Conservation (phyloP, 495 filamentous ascomycete species). For the Penicillium herquei region DNA sequence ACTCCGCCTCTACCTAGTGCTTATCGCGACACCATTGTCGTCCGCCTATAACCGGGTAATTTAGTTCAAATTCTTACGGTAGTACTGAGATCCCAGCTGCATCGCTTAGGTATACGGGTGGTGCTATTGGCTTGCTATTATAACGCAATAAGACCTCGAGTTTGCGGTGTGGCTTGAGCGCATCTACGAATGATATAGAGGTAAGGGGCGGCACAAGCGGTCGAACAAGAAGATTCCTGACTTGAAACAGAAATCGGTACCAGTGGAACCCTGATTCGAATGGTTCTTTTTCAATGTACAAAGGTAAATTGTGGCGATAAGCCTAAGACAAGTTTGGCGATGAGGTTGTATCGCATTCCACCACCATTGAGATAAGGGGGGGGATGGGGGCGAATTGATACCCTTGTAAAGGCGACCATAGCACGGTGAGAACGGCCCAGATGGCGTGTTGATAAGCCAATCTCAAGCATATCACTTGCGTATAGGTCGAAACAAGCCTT, state of each 20-base stretch:
- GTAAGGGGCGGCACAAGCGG: no score
- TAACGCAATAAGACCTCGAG: no score
- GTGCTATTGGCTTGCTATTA: no score
- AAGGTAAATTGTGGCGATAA: not conserved
- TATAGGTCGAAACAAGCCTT: not conserved
- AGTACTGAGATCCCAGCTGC: not conserved
- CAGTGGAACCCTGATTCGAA: not conserved
- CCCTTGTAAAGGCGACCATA: not conserved
- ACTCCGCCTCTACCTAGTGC: conserved; percentile 1
- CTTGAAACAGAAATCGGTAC: no score
- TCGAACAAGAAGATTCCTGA: no score
- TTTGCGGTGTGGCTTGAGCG: no score
- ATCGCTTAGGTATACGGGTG: not conserved
- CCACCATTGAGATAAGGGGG: not conserved
- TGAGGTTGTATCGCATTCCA: not conserved
- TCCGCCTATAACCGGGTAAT: not conserved
- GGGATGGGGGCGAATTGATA: not conserved
- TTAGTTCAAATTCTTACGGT: not conserved
- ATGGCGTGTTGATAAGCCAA: not conserved
- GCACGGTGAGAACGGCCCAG: not conserved
- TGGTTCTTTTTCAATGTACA: not conserved
- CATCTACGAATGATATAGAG: no score
- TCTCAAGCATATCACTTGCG: not conserved
- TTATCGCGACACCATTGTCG: not conserved
- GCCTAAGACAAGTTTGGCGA: not conserved